These are phyloP conservation scores for Colletotrichum spinosum DNA, from an alignment of 2,329 filamentous ascomycete species.

Conservation along the genomic window DNA sequence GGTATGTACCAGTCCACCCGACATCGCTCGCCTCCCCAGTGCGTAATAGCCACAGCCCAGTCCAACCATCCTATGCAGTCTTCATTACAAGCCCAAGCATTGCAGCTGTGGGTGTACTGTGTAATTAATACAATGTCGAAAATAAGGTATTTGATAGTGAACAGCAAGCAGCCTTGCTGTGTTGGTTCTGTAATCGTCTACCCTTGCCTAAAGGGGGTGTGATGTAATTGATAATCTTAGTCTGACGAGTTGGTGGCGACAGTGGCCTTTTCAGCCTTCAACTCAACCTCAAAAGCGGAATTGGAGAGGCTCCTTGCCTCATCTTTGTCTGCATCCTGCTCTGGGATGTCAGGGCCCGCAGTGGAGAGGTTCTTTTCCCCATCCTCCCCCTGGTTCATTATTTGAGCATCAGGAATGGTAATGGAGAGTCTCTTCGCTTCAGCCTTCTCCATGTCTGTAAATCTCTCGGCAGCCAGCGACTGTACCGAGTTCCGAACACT, in stretches of 20 bases:
- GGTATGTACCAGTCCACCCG: slow-evolving; percentile 12
- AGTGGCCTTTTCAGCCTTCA: no score
- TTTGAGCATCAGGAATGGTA: slow-evolving; percentile 12
- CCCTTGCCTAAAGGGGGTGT: no score
- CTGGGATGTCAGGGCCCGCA: no score
- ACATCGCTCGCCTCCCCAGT: not conserved
- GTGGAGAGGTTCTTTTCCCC: no score
- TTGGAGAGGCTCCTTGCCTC: no score
- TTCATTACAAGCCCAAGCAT: slow-evolving; percentile 27
- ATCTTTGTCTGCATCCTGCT: no score
- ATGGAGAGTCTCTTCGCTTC: slow-evolving; percentile 25
- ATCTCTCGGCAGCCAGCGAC: slow-evolving; percentile 5
- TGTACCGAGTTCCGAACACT: slow-evolving; percentile 18
- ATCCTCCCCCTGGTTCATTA: not conserved
- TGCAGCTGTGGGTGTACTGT: slow-evolving; percentile 1
- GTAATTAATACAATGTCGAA: slow-evolving; percentile 35
- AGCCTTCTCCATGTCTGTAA: slow-evolving; percentile 1
- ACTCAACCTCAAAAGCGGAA: no score
- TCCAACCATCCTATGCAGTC: slow-evolving; percentile 4
- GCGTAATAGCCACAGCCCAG: not conserved
- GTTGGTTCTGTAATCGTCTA: no score
- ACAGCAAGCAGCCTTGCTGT: not conserved
- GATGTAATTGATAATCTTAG: not conserved
- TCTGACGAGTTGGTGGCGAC: not conserved
- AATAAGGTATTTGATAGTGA: slow-evolving; percentile 20